Evolutionary conservation across 192 early-diverging fungal species (phyloP).

Genomic region (Helicostylum pulchrum): DNA sequence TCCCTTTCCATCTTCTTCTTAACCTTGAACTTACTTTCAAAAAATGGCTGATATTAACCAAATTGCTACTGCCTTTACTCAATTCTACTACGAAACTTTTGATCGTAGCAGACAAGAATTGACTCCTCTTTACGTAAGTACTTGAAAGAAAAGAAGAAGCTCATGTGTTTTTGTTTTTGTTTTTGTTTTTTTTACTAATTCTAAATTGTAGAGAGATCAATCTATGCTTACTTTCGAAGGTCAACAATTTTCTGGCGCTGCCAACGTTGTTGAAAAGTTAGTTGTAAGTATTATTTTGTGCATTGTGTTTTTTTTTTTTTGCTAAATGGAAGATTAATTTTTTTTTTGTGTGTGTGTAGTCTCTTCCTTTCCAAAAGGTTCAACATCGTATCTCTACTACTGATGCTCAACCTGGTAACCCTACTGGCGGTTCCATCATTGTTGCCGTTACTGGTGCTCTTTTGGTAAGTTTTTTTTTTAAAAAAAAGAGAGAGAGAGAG

Average conservation of each 20-base stretch:
- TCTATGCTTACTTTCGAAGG: constrained; percentile 93
- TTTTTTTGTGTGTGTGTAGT: constrained; percentile 34
- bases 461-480: constrained; percentile 47
- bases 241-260: constrained; percentile 53
- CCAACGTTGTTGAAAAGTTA: constrained; percentile 75
- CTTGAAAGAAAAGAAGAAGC: neutral
- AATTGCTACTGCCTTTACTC: constrained; percentile 70
- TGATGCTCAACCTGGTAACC: constrained; percentile 78
- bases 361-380: constrained; percentile 75
- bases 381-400: constrained; percentile 69
- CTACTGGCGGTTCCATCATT: constrained; percentile 58
- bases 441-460: constrained; percentile 88
- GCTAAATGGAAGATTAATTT: neutral
- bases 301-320: neutral
- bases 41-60: constrained; percentile 20
- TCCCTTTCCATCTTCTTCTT: neutral
- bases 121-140: constrained; percentile 75
- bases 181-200: neutral
- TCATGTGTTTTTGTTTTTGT: neutral
- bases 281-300: constrained; percentile 44
- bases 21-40: neutral
- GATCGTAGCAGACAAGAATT: constrained; percentile 66
- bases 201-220: constrained; percentile 57
- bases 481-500: neutral
- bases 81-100: constrained; percentile 89